A percentile compares a stretch with the other conserved stretches of the same genome.
phyloP scores from a whole-genome alignment of 768 basidiomycete species.

The Gloeopeniophorella convolvens region DNA sequence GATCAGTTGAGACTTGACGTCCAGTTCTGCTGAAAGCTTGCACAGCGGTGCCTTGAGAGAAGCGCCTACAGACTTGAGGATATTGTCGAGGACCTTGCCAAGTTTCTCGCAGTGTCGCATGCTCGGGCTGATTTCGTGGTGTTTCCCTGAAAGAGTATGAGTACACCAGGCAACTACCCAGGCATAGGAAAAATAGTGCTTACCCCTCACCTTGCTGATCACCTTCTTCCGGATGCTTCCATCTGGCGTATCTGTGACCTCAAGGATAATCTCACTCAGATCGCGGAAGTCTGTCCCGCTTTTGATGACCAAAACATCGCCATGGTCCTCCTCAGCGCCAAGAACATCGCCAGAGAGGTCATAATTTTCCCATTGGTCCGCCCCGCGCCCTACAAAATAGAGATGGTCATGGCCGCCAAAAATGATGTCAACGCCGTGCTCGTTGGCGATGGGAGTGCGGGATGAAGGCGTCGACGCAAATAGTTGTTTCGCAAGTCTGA shows the following conservation, averaged over 20 bases:
- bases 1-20: conserved; percentile 69
- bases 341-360: conserved; percentile 45
- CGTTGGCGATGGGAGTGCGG: conserved; percentile 39
- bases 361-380: conserved; percentile 59
- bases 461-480: conserved; percentile 51
- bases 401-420: conserved; percentile 89
- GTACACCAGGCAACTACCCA: too few relatives aligned
- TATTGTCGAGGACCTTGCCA: conserved; percentile 47
- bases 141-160: conserved; percentile 46
- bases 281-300: conserved; percentile 90
- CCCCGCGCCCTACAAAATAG: conserved; percentile 66
- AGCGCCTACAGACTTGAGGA: conserved; percentile 63
- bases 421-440: conserved; percentile 77
- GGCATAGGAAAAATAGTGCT: too few relatives aligned
- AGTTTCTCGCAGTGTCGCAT: conserved; percentile 41
- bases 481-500: conserved; percentile 60
- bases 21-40: conserved; percentile 56
- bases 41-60: conserved; percentile 74
- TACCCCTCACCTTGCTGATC: conserved; percentile 58
- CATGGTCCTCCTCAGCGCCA: conserved; percentile 67
- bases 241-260: conserved; percentile 49
- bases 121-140: conserved; percentile 53
- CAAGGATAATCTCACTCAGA: conserved; percentile 66
- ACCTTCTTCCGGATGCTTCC: conserved; percentile 61
- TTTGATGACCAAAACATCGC: conserved; percentile 70